Conservation (phyloP, 805 yeast genomes). For the Myxozyma geophila region DNA sequence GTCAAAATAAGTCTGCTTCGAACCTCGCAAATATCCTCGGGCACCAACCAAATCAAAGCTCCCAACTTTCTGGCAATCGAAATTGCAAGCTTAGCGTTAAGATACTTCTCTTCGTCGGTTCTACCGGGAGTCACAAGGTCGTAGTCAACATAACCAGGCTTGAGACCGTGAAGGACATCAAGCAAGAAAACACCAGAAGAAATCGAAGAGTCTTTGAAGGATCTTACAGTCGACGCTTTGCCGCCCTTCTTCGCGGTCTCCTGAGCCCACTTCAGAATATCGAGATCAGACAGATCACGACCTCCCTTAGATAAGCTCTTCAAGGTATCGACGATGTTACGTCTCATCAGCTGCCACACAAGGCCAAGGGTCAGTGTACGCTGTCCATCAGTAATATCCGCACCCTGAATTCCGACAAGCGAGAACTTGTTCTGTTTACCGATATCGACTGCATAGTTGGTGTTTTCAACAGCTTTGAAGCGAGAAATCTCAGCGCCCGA, state of each 20-base stretch:
- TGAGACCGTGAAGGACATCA: constrained; percentile 88
- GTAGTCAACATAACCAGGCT: constrained; percentile 97
- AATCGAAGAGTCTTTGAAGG: constrained; percentile 81
- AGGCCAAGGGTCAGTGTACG: constrained; percentile 86
- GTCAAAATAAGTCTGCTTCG: constrained; percentile 91
- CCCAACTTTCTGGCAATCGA: constrained; percentile 98
- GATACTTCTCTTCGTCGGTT: constrained; percentile 84
- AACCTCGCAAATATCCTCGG: constrained; percentile 98
- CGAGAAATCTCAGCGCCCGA: constrained; percentile 77
- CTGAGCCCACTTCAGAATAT: constrained; percentile 94
- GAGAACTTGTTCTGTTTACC: constrained; percentile 94
- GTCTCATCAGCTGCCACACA: constrained; percentile 98
- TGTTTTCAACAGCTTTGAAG: constrained; percentile 94
- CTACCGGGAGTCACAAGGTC: constrained; percentile 81
- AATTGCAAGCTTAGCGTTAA: constrained; percentile 91
- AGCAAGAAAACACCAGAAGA: constrained; percentile 80
- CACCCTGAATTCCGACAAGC: constrained; percentile 96
- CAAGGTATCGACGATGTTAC: constrained; percentile 87
- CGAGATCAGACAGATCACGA: constrained; percentile 76
- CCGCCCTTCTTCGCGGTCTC: constrained; percentile 85
- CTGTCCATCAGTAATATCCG: constrained; percentile 94
- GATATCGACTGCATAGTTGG: constrained; percentile 96
- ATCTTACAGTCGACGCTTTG: constrained; percentile 64
- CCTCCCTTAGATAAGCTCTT: constrained; percentile 72
- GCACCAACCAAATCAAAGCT: constrained; percentile 98